Evolutionary conservation across 108 stramenopile species (phyloP).

Genomic region (Cyclotella choctawhatcheeana): DNA sequence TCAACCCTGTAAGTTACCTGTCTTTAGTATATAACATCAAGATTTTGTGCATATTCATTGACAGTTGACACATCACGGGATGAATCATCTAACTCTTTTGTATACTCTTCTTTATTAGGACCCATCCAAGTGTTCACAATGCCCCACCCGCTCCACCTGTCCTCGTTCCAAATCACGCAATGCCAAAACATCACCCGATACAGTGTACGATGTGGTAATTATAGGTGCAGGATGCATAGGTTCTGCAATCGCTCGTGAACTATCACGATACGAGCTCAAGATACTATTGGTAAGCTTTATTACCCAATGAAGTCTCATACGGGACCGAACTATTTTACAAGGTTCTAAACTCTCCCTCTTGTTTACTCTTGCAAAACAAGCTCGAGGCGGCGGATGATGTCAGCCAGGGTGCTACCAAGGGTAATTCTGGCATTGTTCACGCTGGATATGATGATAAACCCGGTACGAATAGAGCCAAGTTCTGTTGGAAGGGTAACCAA

Average conservation of each 20-base stretch:
- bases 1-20: too few species aligned
- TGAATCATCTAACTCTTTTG: too few species aligned
- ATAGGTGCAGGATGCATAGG: slow-evolving; percentile 84
- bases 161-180: slow-evolving; percentile 63
- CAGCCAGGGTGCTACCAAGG: slow-evolving; percentile 75
- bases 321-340: too few species aligned
- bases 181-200: slow-evolving; percentile 13
- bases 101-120: too few species aligned
- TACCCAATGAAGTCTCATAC: too few species aligned
- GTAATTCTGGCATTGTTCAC: slow-evolving; percentile 88
- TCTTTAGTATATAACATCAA: too few species aligned
- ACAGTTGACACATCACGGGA: too few species aligned
- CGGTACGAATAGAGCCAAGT: slow-evolving; percentile 70
- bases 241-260: slow-evolving; percentile 80
- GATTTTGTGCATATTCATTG: too few species aligned
- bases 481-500: slow-evolving; percentile 85
- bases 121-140: slow-evolving; percentile 40
- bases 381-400: slow-evolving; percentile 87
- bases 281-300: slow-evolving; percentile 56
- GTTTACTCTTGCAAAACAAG: too few species aligned
- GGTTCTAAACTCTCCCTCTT: too few species aligned
- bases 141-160: slow-evolving; percentile 45
- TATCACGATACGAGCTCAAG: slow-evolving; percentile 56
- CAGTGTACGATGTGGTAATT: slow-evolving; percentile 65
- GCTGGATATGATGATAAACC: slow-evolving; percentile 88